These are phyloP conservation scores for Flueggea neowawraea DNA, from an alignment of 441 rosid species.

Conservation along the genomic window DNA sequence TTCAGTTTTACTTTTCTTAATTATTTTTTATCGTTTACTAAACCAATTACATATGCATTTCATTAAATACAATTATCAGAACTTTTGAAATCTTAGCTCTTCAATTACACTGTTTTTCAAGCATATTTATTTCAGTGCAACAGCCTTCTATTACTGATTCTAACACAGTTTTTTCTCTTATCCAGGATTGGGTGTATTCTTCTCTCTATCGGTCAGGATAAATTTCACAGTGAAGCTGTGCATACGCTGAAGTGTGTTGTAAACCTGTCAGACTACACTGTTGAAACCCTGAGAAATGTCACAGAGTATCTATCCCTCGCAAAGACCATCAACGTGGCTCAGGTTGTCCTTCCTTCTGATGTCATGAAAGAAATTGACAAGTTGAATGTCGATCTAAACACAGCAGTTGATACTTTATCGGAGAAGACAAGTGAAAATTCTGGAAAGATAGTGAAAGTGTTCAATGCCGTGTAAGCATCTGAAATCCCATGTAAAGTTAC, in stretches of 20 bases:
- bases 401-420: slow-evolving; percentile 66
- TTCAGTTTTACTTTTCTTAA: background rate
- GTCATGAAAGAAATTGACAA: slow-evolving; percentile 71
- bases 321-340: slow-evolving; percentile 78
- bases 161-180: background rate
- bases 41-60: no score
- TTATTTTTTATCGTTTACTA: no score
- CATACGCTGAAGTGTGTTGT: slow-evolving; percentile 80
- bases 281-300: slow-evolving; percentile 73
- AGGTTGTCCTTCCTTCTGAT: slow-evolving; percentile 64
- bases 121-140: no score
- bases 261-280: slow-evolving; percentile 90
- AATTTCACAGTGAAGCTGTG: slow-evolving; percentile 73
- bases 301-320: slow-evolving; percentile 89
- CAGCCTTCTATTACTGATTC: background rate
- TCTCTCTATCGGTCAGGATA: slow-evolving; percentile 79
- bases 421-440: slow-evolving; percentile 75
- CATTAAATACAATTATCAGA: no score
- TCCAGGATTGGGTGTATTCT: slow-evolving; percentile 87
- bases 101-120: no score
- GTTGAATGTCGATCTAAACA: slow-evolving; percentile 60
- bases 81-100: no score
- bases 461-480: slow-evolving; percentile 62
- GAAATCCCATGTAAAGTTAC: slow-evolving; percentile 11
- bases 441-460: slow-evolving; percentile 59